These are phyloP conservation scores for Calonectria pteridis DNA, from an alignment of 2,329 filamentous ascomycete species.

Conservation along the genomic window DNA sequence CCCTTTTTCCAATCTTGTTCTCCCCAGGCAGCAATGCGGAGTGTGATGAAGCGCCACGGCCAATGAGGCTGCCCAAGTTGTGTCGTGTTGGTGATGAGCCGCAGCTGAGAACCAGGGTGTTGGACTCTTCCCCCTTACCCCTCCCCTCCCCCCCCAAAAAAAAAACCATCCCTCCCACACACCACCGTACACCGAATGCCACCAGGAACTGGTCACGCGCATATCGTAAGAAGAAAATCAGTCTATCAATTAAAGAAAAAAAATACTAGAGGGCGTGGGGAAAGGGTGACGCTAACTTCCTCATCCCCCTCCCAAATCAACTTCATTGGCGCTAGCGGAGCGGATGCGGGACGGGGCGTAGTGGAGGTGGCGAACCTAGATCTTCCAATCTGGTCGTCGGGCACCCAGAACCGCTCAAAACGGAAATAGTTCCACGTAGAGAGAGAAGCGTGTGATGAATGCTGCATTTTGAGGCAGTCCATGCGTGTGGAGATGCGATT, in stretches of 20 bases:
- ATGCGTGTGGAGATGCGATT: not conserved
- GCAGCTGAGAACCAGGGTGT: not conserved
- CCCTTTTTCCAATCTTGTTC: not conserved
- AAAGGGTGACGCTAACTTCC: not conserved
- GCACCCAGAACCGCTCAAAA: not conserved
- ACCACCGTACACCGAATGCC: not conserved
- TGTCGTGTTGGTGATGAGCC: not conserved
- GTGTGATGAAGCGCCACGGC: not conserved
- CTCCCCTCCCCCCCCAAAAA: not conserved
- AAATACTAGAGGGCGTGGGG: not conserved
- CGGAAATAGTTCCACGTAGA: not conserved
- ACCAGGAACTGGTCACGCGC: not conserved
- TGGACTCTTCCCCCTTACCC: not conserved
- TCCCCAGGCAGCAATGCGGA: not conserved
- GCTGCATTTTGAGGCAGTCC: not conserved
- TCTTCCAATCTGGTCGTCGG: not conserved
- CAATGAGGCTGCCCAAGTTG: not conserved
- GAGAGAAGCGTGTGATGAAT: not conserved
- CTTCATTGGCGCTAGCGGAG: not conserved
- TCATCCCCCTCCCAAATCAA: not conserved
- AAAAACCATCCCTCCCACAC: too few relatives aligned
- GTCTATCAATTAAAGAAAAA: too few relatives aligned
- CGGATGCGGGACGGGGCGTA: constrained; percentile 2
- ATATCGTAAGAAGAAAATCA: not conserved
- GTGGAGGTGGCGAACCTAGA: not conserved